Percentiles rank a stretch among this genome's conserved stretches.
phyloP scores from a whole-genome alignment of 768 basidiomycete genomes.

The Lactarius vividus region DNA sequence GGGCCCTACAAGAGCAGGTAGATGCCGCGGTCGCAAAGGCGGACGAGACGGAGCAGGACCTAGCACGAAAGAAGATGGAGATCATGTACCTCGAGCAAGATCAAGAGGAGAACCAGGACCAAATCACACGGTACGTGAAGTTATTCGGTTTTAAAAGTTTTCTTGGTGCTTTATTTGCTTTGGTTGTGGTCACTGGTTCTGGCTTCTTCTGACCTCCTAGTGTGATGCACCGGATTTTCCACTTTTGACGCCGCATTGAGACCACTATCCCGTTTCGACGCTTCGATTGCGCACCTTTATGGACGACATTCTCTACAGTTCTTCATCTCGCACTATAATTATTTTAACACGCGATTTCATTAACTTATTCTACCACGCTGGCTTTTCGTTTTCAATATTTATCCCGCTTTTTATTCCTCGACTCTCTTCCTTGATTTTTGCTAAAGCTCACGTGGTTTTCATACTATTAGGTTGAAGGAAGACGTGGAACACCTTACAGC shows the following conservation, averaged over 20 bases:
- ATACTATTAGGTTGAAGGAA: conserved; percentile 56
- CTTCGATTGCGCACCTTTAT: conserved; percentile 3
- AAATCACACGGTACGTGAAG: conserved; percentile 74
- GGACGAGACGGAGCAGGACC: conserved; percentile 56
- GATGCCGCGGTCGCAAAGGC: conserved; percentile 49
- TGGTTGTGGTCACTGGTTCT: conserved; percentile 30
- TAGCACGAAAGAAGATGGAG: conserved; percentile 75
- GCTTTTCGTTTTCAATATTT: conserved; percentile 6
- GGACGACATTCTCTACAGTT: background rate
- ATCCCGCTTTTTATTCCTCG: conserved; percentile 4
- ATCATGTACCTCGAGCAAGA: conserved; percentile 77
- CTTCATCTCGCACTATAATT: background rate
- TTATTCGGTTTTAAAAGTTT: conserved; percentile 54
- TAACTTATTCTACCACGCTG: conserved; percentile 29
- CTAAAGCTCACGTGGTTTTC: conserved; percentile 23
- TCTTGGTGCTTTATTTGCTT: conserved; percentile 27
- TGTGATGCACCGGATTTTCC: conserved; percentile 16
- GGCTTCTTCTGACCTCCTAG: conserved; percentile 37
- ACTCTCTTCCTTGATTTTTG: background rate
- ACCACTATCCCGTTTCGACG: background rate
- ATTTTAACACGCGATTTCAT: conserved; percentile 9
- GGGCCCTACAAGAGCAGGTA: conserved; percentile 54
- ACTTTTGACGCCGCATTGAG: conserved; percentile 29
- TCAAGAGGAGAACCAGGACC: conserved; percentile 71
- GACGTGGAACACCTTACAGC: conserved; percentile 53